Conservation (phyloP, 352 stramenopile species). For the Chrysophaeum taylorii region DNA sequence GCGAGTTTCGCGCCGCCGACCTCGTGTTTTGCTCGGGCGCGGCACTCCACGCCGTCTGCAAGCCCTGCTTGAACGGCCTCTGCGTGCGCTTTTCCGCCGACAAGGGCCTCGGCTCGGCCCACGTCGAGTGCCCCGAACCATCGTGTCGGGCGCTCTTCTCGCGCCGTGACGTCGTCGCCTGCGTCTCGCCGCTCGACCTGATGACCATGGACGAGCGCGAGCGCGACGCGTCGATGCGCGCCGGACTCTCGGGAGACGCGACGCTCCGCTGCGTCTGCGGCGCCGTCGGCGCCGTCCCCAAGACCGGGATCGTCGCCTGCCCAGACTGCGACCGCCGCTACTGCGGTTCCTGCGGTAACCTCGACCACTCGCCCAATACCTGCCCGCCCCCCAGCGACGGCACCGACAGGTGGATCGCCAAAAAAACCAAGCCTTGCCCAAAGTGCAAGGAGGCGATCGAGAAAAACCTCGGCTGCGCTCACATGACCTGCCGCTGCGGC, state of each 20-base stretch:
- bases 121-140: not conserved
- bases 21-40: not conserved
- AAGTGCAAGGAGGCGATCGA: slow-evolving; percentile 14
- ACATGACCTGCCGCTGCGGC: slow-evolving; percentile 14
- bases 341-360: not conserved
- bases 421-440: slow-evolving; percentile 6
- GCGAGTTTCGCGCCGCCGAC: not conserved
- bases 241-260: not conserved
- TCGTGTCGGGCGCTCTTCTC: not conserved
- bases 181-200: not conserved
- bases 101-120: not conserved
- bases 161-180: not conserved
- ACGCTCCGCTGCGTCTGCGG: slow-evolving; percentile 4
- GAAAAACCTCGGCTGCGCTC: not conserved
- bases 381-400: slow-evolving; percentile 1
- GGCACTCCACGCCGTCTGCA: not conserved
- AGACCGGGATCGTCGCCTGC: not conserved
- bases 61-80: not conserved
- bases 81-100: not conserved
- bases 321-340: not conserved
- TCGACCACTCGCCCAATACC: not conserved
- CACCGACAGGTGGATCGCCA: not conserved
- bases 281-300: slow-evolving; percentile 6
- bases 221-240: not conserved
- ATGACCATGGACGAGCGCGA: slow-evolving; percentile 15